Percentiles rank a stretch among this genome's conserved stretches.
These are phyloP conservation scores for Ophiocordyceps camponoti-leonardi DNA, from an alignment of 2,329 filamentous ascomycete species.

Conservation along the genomic window DNA sequence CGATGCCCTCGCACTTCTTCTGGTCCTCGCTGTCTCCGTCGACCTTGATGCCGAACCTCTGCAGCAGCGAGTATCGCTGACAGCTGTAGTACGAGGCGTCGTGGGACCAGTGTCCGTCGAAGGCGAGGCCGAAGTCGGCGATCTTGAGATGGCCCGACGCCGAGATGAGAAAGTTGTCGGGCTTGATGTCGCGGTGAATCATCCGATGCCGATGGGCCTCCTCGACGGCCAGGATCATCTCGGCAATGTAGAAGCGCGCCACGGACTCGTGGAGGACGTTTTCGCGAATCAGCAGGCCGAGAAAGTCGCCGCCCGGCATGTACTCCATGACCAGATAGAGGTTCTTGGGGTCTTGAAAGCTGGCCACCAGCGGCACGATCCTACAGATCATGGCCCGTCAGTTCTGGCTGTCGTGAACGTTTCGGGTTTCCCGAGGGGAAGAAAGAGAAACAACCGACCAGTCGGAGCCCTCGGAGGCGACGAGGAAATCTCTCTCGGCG, in stretches of 20 bases:
- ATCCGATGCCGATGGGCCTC: conserved; percentile 76
- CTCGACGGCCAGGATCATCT: conserved; percentile 92
- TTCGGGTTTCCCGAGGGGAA: too few relatives aligned
- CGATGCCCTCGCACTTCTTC: conserved; percentile 26
- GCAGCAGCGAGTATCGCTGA: conserved; percentile 62
- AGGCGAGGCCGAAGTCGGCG: conserved; percentile 88
- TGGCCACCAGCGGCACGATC: conserved; percentile 75
- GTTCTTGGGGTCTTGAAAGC: conserved; percentile 72
- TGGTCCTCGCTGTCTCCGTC: conserved; percentile 58
- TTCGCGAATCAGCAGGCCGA: conserved; percentile 71
- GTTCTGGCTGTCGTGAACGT: not conserved
- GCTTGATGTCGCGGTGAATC: conserved; percentile 93
- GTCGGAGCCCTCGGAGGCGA: conserved; percentile 68
- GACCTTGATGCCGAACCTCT: conserved; percentile 57
- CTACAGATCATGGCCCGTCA: conserved; percentile 14
- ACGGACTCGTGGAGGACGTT: conserved; percentile 65
- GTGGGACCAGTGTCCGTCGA: conserved; percentile 90
- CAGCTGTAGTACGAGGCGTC: conserved; percentile 75
- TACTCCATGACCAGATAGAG: conserved; percentile 97
- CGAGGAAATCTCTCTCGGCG: conserved; percentile 82
- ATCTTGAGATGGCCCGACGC: conserved; percentile 84
- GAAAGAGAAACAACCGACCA: conserved; percentile 36
- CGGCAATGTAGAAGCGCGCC: conserved; percentile 75
- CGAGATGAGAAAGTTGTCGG: conserved; percentile 89
- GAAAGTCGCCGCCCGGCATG: conserved; percentile 91